Base-by-base conservation (phyloP, 2,329 filamentous ascomycete genomes). In the Scytalidium sp. region DNA sequence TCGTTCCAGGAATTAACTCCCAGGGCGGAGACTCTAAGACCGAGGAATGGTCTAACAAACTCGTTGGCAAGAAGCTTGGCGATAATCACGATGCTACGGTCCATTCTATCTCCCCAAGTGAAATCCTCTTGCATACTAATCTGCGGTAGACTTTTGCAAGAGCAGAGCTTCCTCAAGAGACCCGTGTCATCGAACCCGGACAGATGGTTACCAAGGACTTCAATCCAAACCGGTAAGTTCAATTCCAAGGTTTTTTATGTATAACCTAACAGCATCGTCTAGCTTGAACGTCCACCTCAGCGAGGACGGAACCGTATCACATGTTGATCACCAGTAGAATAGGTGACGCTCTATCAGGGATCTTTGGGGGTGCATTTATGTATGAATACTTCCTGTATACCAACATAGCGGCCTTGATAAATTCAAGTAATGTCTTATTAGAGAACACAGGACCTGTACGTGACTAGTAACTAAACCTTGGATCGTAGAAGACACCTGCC, bases 51-150 rank as follows among this genome's bases (percentile, higher is more conserved):
- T 70, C 69, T 56, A 76, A 75, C 67, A 83, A 84, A 72, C 71
- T 86, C 3, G 75, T 81, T 42, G 83, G 83, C 62, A 86, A 85
- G 78, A 84, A 74, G 43, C 66, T 85, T 11, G 74, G 74, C 10
- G 81, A 82, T 0, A 64, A 67, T 17, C 73, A 73, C 47, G 76
- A 70, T 55, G 79, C 80, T 63, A 80, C 74, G 8, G 83, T 85
- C 67, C 48, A 75, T 57, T 20, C 6, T 21, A 21, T 5, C 19
- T 40, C 11, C 3, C 41, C 8, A 17, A 7, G 25, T 23, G 17
- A 36, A 19, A 43, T 19, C 50, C n/a, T 25, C 19, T 49, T 17
- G 41, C 46, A 32, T 51, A 19, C 44, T 51, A 15, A 53, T 17
- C 20, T 43, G 10, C 39, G 19, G 15, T 53, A 85, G 83, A 75